Percentiles rank a stretch among this genome's conserved stretches.
These are phyloP conservation scores for Trichoderma reesei DNA, from an alignment of 495 filamentous ascomycete species.

Conservation along the genomic window DNA sequence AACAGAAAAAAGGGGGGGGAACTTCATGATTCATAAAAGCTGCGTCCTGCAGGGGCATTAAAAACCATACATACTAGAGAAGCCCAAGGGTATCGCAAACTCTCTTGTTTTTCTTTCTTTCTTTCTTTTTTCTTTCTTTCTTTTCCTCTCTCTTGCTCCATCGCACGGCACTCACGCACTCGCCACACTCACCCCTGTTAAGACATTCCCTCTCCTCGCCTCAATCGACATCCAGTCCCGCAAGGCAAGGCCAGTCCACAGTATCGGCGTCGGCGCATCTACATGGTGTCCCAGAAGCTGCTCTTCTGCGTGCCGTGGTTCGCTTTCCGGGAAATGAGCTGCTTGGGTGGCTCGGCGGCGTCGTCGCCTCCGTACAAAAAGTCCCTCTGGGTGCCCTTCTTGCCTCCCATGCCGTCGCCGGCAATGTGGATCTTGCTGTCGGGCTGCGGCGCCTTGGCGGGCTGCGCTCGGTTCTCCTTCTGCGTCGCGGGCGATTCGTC, in stretches of 20 bases:
- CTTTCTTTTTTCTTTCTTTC: not conserved
- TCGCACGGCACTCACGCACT: not conserved
- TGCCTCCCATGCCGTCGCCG: constrained; percentile 69
- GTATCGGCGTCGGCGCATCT: constrained; percentile 12
- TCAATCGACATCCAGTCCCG: too few species aligned
- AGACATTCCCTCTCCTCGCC: not conserved
- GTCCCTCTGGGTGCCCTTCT: constrained; percentile 45
- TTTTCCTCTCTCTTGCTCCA: constrained; percentile 10
- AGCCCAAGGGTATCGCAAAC: constrained; percentile 10
- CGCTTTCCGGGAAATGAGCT: constrained; percentile 24
- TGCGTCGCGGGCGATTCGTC: constrained; percentile 49
- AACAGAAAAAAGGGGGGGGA: not conserved
- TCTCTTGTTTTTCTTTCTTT: not conserved
- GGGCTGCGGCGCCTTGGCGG: constrained; percentile 3
- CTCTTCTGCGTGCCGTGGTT: constrained; percentile 27
- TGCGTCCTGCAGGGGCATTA: constrained; percentile 20
- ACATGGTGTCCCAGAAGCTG: constrained; percentile 46
- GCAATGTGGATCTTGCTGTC: constrained; percentile 39
- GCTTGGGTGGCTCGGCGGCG: constrained; percentile 21
- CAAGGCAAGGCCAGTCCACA: too few species aligned
- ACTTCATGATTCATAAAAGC: constrained; percentile 25
- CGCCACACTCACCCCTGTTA: not conserved
- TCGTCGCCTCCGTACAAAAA: constrained; percentile 55
- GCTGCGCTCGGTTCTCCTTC: constrained; percentile 34
- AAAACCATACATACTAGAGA: constrained; percentile 17